A percentile compares a stretch with the other conserved stretches of the same genome.
Evolutionary conservation across 208 protist species (phyloP).

Genomic region (Trypanosoma melophagium): DNA sequence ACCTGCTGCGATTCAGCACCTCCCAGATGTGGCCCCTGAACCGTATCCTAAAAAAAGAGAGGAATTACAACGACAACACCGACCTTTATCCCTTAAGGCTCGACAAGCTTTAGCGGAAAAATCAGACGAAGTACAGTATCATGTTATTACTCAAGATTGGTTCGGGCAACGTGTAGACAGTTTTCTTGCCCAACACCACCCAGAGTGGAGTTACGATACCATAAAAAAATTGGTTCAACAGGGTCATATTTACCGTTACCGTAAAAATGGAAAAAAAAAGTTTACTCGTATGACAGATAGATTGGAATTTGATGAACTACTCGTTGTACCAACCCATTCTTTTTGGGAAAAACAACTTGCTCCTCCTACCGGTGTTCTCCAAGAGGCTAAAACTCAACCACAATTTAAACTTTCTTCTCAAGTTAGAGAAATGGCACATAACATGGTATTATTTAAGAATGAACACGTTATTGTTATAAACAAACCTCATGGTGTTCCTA

Average conservation of each 20-base stretch:
- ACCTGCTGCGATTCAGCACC: slow-evolving; percentile 45
- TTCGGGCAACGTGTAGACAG: slow-evolving; percentile 86
- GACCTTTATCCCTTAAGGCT: slow-evolving; percentile 71
- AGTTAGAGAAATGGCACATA: slow-evolving; percentile 75
- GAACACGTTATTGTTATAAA: slow-evolving; percentile 94
- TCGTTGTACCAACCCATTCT: slow-evolving; percentile 73
- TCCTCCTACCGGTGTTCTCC: slow-evolving; percentile 42
- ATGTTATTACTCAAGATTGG: slow-evolving; percentile 88
- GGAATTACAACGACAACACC: slow-evolving; percentile 47
- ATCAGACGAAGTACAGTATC: slow-evolving; percentile 69
- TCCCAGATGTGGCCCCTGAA: slow-evolving; percentile 33
- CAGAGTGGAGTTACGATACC: slow-evolving; percentile 84
- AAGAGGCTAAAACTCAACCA: slow-evolving; percentile 19
- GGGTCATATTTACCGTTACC: slow-evolving; percentile 88
- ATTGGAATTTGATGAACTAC: slow-evolving; percentile 87
- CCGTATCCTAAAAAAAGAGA: slow-evolving; percentile 36
- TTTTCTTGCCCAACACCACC: slow-evolving; percentile 81
- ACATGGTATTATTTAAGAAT: slow-evolving; percentile 94
- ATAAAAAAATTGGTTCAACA: slow-evolving; percentile 79
- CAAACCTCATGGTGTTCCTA: slow-evolving; percentile 90
- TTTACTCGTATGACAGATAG: slow-evolving; percentile 85
- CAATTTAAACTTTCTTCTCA: slow-evolving; percentile 64
- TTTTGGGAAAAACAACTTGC: slow-evolving; percentile 69
- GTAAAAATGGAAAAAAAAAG: slow-evolving; percentile 85
- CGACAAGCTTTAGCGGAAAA: slow-evolving; percentile 56